These are phyloP conservation scores for Penicillium odoratum DNA, from an alignment of 495 filamentous ascomycete species.

Conservation along the genomic window DNA sequence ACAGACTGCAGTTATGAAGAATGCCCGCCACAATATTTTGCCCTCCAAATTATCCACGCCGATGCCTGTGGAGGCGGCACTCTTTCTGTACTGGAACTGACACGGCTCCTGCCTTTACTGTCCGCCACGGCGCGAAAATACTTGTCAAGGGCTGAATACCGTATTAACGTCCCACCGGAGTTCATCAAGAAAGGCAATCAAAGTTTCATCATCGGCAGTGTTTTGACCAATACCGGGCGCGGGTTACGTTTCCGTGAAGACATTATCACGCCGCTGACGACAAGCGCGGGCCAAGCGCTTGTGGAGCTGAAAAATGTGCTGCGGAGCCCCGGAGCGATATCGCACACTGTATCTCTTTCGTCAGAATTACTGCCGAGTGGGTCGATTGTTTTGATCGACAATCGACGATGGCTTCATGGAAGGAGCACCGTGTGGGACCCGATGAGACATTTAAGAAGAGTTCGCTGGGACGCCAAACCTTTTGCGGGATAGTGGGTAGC, in stretches of 20 bases:
- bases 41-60: slow-evolving; percentile 35
- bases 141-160: slow-evolving; percentile 23
- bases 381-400: slow-evolving; percentile 36
- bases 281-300: slow-evolving; percentile 21
- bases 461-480: slow-evolving; percentile 33
- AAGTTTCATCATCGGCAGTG: background rate
- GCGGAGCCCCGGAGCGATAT: background rate
- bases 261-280: slow-evolving; percentile 23
- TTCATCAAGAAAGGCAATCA: slow-evolving; percentile 26
- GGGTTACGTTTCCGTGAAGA: slow-evolving; percentile 38
- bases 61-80: slow-evolving; percentile 37
- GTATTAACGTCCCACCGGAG: slow-evolving; percentile 33
- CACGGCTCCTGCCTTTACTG: slow-evolving; percentile 20
- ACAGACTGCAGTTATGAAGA: slow-evolving; percentile 31
- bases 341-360: slow-evolving; percentile 18
- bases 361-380: slow-evolving; percentile 22
- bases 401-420: slow-evolving; percentile 37
- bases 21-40: slow-evolving; percentile 36
- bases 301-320: slow-evolving; percentile 23
- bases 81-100: slow-evolving; percentile 28
- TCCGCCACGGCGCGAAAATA: slow-evolving; percentile 9
- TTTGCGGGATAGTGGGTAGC: too few relatives aligned
- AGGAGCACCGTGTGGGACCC: slow-evolving; percentile 35
- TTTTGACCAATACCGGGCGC: too few relatives aligned
- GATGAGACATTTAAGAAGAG: slow-evolving; percentile 31